Conservation (phyloP, 345 rosid species). For the Syzygium aqueum region DNA sequence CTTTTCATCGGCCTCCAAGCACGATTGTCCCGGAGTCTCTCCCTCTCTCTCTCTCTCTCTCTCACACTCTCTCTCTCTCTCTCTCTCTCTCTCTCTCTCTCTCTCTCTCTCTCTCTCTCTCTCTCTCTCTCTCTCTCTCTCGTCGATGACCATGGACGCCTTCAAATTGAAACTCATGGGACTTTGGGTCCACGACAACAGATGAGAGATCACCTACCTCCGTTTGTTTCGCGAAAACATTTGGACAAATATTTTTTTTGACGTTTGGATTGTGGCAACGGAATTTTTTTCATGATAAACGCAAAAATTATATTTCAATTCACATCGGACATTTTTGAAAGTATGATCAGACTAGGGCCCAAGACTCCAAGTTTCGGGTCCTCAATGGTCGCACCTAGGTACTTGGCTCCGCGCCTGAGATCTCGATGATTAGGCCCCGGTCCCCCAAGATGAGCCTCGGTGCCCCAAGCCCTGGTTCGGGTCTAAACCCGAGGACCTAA, state of each 20-base stretch:
- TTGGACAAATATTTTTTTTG: too few species aligned
- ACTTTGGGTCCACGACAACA: not conserved
- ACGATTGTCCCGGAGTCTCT: not conserved
- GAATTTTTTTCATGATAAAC: not conserved
- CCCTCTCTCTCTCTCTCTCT: not conserved
- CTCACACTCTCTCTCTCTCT: not conserved
- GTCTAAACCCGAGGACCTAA: not conserved
- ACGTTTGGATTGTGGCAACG: not conserved
- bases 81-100: not conserved
- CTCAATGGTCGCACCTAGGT: fast-evolving
- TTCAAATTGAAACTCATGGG: not conserved
- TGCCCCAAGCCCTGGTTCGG: not conserved
- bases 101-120: not conserved
- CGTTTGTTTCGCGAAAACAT: not conserved
- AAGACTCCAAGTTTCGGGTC: not conserved
- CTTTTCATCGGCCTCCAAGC: not conserved
- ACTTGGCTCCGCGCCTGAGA: not conserved
- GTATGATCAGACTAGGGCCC: not conserved
- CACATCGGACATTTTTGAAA: not conserved
- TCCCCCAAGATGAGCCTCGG: not conserved
- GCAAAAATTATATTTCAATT: not conserved
- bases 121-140: not conserved
- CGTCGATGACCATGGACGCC: not conserved
- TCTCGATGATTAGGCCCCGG: not conserved
- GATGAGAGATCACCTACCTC: not conserved